Evolutionary conservation across 805 yeast species (phyloP), one percentile per base, ranked within the genome.

Genomic region (Pichia membranifaciens): DNA sequence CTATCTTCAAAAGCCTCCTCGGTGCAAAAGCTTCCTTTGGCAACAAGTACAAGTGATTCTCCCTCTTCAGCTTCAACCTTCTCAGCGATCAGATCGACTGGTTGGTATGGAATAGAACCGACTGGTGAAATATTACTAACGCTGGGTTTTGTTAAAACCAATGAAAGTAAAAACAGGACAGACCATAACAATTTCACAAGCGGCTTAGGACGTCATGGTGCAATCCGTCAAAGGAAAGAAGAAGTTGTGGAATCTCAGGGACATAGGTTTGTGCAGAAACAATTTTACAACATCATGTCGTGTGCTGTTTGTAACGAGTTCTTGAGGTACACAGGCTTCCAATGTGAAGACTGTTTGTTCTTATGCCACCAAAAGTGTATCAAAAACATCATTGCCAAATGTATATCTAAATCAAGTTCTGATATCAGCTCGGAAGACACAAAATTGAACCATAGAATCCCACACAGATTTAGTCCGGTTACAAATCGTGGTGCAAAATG

Each of bases 221-320:
- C 99, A 52, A 91, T 93, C 54, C 84, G 96, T 59, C 93, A 88
- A 65, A 82, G 90, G 70, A 88, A 90, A 56, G 87, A 82, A 59
- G 95, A 87, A 55, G 87, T 93, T 2, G 87, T 82, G 62, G 96
- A 91, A 66, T 93, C 88, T 58, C 95, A 88, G 62, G 99, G 99
- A 16, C 99, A 93, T 69, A 95, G 88, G 66, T 93, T 93, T 68
- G 95, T 87, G 38, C 96, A 87, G 64, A 91, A 87, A 58, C 96
- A 89, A 62, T 89, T 90, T 62, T 93, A 93, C 74, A 87, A 87
- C 57, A 87, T 93, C 60, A 91, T 93, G 97, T 80, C 93, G 55
- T 93, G 99, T 71, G 96, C 98, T 1, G 78, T 90, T 51, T 93
- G 99, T 75, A 96, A 96, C 5, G 98, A 93, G 51, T 93, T 93